Evolutionary conservation across 2,329 filamentous ascomycete species (phyloP).

Genomic region (Eurotiales sp.): DNA sequence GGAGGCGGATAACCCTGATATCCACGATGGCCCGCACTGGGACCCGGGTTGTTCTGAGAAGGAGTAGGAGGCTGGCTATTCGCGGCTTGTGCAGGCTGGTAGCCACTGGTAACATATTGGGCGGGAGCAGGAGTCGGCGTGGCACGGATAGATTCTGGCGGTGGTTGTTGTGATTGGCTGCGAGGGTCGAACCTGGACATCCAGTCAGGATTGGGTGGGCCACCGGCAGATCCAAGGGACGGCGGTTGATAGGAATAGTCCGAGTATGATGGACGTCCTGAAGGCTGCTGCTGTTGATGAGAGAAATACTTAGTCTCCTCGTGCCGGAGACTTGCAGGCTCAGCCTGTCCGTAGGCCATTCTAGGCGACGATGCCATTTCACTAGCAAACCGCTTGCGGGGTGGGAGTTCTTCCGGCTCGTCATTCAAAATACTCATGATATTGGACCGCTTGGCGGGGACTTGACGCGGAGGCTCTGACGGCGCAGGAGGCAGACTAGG

Average conservation of each 20-base stretch:
- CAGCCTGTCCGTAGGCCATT: conserved; percentile 9
- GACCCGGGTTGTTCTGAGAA: conserved; percentile 7
- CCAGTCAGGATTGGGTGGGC: conserved; percentile 36
- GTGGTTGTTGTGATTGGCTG: conserved; percentile 26
- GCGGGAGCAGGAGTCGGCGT: conserved; percentile 34
- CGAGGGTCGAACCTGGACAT: conserved; percentile 41
- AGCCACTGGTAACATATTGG: conserved; percentile 18
- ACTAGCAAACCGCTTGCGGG: conserved; percentile 43
- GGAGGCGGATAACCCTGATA: conserved; percentile 18
- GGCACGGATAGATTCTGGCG: conserved; percentile 22
- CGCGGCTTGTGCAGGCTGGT: conserved; percentile 5
- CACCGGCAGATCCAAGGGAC: conserved; percentile 21
- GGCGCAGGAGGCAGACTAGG: conserved; percentile 31
- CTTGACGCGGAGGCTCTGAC: conserved; percentile 37
- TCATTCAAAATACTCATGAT: conserved; percentile 49
- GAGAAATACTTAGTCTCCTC: conserved; percentile 26
- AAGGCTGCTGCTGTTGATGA: conserved; percentile 24
- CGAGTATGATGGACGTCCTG: conserved; percentile 21
- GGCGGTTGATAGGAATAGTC: conserved; percentile 32
- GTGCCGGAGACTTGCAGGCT: conserved; percentile 19
- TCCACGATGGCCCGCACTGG: conserved; percentile 6
- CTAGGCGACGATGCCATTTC: conserved; percentile 24
- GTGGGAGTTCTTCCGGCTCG: conserved; percentile 45
- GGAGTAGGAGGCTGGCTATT: conserved; percentile 11
- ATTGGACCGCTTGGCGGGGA: conserved; percentile 47